Base-by-base conservation (phyloP, 2,329 filamentous ascomycete genomes). In the Penicillium sp. region DNA sequence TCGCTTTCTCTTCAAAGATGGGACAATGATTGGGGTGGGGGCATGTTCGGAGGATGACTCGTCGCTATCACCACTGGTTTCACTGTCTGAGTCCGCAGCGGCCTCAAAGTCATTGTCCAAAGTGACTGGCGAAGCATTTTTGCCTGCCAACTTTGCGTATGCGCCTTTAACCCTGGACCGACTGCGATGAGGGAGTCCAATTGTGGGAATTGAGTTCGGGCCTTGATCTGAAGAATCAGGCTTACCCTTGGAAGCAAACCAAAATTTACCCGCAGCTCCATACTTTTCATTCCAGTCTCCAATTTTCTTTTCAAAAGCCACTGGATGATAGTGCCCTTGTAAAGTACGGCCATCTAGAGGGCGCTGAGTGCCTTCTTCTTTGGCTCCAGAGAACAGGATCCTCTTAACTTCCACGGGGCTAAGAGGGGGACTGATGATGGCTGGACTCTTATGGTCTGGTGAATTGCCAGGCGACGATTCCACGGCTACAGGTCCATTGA, bases 241-340 rank as follows among this genome's bases (percentile, higher is more conserved):
- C 11, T 55, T 47, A 4, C 46, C 54, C 10, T 60, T 55, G 31
- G 62, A 51, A 19, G 65, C 58, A 46, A 78, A 77, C 63, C 72
- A 74, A 56, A 77, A 84, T 48, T 77, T 79, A 9, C 81, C 81
- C 31, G 75, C 70, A 46, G 73, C 57, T 41, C 76, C 73, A 69
- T 86, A 86, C 63, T 84, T 86, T 22, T 79, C 73, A 64, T 84
- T 80, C 54, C 80, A 79, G 24, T 75, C 63, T 39, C 73, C 72
- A 54, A 84, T 66, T 50, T 76, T 78, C 35, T 74, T 73, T 60
- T 77, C 79, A 66, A 86, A 86, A 9, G 70, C 63, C 8, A 86
- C 72, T 0, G 83, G 80, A 39, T 77, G 73, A 61, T 84, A 86
- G 47, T 77, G 75, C 57, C 80, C 81, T 45, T 77, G 73, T 43